phyloP scores from a whole-genome alignment of 1,284 basidiomycete genomes.

The Cutaneotrichosporon cavernicola region DNA sequence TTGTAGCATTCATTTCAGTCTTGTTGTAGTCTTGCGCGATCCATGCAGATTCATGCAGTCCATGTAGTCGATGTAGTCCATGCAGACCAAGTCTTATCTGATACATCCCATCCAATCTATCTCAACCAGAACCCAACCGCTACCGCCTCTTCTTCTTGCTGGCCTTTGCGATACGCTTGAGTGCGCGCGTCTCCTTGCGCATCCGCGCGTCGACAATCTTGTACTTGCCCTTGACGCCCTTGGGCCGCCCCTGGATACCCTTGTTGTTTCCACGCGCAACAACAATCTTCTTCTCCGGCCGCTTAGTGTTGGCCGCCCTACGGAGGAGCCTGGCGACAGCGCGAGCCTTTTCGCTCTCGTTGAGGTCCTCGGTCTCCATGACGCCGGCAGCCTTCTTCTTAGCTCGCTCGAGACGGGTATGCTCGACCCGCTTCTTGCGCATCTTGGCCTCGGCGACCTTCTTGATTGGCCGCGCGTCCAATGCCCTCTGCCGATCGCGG shows the following conservation, averaged over 20 bases:
- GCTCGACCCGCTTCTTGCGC: conserved; percentile 89
- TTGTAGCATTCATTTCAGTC: conserved; percentile 12
- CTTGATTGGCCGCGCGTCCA: conserved; percentile 97
- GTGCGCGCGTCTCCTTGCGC: conserved; percentile 49
- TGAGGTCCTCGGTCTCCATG: conserved; percentile 83
- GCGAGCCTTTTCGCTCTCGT: conserved; percentile 89
- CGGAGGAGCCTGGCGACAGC: conserved; percentile 90
- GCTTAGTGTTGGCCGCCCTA: conserved; percentile 66
- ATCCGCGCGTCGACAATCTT: conserved; percentile 75
- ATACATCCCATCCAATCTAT: not conserved
- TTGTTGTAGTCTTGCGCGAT: conserved; percentile 7
- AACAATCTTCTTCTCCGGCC: conserved; percentile 73
- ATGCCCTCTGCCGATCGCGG: conserved; percentile 83
- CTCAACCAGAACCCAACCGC: conserved; percentile 11
- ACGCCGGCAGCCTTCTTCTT: conserved; percentile 96
- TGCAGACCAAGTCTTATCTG: not conserved
- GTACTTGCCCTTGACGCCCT: conserved; percentile 91
- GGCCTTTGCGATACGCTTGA: conserved; percentile 47
- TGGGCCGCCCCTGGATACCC: conserved; percentile 89
- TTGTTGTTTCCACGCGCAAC: conserved; percentile 89
- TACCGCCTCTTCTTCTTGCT: conserved; percentile 42
- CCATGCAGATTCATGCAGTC: conserved; percentile 1
- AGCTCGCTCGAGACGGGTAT: conserved; percentile 82
- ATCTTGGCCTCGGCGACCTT: conserved; percentile 99
- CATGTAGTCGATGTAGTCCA: conserved; percentile 1